Conservation (phyloP, 306 rosid genomes). For the Mucuna pruriens region DNA sequence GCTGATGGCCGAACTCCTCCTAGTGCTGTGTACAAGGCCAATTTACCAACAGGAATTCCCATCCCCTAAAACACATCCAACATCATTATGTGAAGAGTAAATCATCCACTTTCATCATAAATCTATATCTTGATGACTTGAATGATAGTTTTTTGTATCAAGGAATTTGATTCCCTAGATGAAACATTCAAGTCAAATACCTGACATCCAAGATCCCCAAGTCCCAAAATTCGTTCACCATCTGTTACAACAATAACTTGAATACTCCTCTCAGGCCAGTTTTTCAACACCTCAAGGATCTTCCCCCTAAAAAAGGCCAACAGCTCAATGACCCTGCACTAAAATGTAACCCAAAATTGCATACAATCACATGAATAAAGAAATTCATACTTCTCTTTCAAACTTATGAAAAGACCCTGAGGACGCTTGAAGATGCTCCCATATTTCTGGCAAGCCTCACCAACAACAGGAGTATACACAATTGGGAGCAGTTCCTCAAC, state of each 20-base stretch:
- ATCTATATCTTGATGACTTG: neutral
- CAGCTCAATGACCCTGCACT: neutral
- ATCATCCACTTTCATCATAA: neutral
- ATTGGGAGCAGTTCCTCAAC: slow-evolving; percentile 22
- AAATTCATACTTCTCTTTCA: slow-evolving; percentile 21
- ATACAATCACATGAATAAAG: neutral
- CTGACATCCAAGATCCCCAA: slow-evolving; percentile 94
- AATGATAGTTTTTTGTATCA: neutral
- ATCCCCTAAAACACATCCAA: slow-evolving; percentile 5
- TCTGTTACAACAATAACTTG: slow-evolving; percentile 60
- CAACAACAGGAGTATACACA: slow-evolving; percentile 19
- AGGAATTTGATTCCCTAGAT: neutral
- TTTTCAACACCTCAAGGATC: slow-evolving; percentile 14
- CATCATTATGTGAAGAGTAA: neutral
- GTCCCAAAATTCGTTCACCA: slow-evolving; percentile 89
- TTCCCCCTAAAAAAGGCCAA: neutral
- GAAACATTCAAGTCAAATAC: slow-evolving; percentile 34
- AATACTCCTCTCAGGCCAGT: slow-evolving; percentile 11
- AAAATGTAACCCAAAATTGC: neutral
- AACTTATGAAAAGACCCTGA: slow-evolving; percentile 21
- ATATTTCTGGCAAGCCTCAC: slow-evolving; percentile 24
- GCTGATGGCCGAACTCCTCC: slow-evolving; percentile 21
- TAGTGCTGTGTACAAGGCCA: slow-evolving; percentile 19
- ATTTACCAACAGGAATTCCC: slow-evolving; percentile 23
- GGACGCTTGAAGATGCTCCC: slow-evolving; percentile 26